phyloP scores from a whole-genome alignment of 116 monocot genomes.

The Trichopus zeylanicus region DNA sequence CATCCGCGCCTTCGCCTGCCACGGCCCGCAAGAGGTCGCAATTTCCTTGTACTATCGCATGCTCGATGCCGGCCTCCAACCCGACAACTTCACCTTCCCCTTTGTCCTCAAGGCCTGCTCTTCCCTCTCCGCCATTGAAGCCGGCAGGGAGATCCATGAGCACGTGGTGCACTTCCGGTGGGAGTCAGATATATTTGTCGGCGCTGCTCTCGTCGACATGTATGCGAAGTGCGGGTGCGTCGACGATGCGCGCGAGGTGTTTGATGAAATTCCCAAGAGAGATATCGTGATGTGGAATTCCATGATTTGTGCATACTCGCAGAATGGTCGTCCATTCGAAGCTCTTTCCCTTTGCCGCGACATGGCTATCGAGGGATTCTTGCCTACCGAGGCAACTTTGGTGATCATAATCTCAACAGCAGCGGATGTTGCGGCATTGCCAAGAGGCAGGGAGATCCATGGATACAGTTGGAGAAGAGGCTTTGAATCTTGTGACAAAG shows the following conservation, averaged over 20 bases:
- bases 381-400: conserved; percentile 40
- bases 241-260: conserved; percentile 31
- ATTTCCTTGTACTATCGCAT: conserved; percentile 26
- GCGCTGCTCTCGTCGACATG: conserved; percentile 52
- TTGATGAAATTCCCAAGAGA: conserved; percentile 29
- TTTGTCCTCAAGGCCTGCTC: conserved; percentile 69
- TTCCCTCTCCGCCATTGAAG: conserved; percentile 20
- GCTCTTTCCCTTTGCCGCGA: conserved; percentile 28
- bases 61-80: conserved; percentile 31
- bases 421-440: too few relatives aligned
- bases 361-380: conserved; percentile 26
- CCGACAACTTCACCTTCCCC: conserved; percentile 79
- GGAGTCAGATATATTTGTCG: conserved; percentile 46
- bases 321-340: conserved; percentile 41
- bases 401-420: conserved; percentile 50
- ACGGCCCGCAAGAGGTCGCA: conserved; percentile 28
- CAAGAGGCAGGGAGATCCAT: conserved; percentile 46
- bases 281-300: conserved; percentile 81
- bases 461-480: conserved; percentile 32
- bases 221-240: conserved; percentile 59
- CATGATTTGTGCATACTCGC: conserved; percentile 60
- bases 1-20: conserved; percentile 39
- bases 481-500: conserved; percentile 26
- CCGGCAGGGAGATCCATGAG: conserved; percentile 34
- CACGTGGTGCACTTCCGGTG: conserved; percentile 17